Conservation (phyloP, 331 rosid genomes). For the Quercus phellos region DNA sequence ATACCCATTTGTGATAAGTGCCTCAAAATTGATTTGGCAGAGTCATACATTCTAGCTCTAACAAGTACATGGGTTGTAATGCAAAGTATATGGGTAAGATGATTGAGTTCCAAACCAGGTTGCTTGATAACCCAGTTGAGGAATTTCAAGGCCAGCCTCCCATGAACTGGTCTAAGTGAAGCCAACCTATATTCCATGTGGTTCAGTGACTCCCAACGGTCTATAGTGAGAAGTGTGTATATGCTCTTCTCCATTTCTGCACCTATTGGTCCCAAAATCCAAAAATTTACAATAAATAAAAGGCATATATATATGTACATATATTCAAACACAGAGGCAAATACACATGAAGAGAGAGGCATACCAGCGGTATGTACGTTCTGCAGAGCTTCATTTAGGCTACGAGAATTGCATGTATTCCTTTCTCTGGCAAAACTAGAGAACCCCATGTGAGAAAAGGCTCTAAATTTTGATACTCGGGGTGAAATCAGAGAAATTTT, state of each 20-base stretch:
- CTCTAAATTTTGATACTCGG: neutral
- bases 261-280: conserved; percentile 15
- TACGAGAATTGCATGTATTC: neutral
- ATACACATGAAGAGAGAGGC: neutral
- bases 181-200: conserved; percentile 60
- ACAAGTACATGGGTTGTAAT: conserved; percentile 65
- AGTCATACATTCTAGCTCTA: conserved; percentile 65
- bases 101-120: conserved; percentile 60
- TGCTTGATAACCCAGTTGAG: conserved; percentile 64
- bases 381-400: neutral
- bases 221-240: conserved; percentile 55
- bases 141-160: conserved; percentile 64
- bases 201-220: conserved; percentile 78
- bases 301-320: too few relatives aligned
- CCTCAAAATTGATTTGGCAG: conserved; percentile 50
- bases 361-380: neutral
- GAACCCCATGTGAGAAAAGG: neutral
- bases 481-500: neutral
- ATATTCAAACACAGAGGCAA: neutral
- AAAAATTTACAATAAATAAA: neutral
- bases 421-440: neutral
- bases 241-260: conserved; percentile 63
- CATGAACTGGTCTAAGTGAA: conserved; percentile 75
- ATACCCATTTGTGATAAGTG: conserved; percentile 40
- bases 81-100: conserved; percentile 51